Conservation (phyloP, 306 rosid species). For the Rosa persica region DNA sequence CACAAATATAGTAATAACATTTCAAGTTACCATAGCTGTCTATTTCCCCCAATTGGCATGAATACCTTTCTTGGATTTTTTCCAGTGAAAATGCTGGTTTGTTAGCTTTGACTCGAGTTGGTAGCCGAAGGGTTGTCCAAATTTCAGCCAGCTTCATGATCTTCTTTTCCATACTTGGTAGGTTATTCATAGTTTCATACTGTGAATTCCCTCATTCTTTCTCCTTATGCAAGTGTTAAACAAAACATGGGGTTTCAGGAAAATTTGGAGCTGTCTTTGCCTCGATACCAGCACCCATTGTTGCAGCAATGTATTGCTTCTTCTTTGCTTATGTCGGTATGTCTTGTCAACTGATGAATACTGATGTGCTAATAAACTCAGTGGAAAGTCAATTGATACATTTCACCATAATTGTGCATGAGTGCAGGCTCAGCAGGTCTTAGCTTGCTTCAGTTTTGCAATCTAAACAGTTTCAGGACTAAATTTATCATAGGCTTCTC, state of each 20-base stretch:
- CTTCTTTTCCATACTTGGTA: constrained; percentile 92
- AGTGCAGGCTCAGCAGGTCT: constrained; percentile 90
- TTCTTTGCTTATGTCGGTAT: constrained; percentile 97
- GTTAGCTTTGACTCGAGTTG: constrained; percentile 89
- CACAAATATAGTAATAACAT: constrained; percentile 7
- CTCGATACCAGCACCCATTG: constrained; percentile 88
- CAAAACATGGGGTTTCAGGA: constrained; percentile 42
- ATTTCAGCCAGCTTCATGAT: constrained; percentile 96
- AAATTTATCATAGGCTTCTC: constrained; percentile 88
- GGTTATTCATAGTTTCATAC: background rate
- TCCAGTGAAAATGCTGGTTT: constrained; percentile 89
- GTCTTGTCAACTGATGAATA: constrained; percentile 33
- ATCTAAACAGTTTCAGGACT: constrained; percentile 79
- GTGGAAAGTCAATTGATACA: constrained; percentile 5
- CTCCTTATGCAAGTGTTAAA: background rate
- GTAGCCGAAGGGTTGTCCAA: constrained; percentile 96
- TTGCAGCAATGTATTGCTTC: constrained; percentile 85
- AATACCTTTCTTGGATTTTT: constrained; percentile 18
- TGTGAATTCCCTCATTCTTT: constrained; percentile 4
- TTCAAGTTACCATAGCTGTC: constrained; percentile 1
- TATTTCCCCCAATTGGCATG: background rate
- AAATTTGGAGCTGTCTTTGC: constrained; percentile 98
- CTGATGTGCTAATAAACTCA: constrained; percentile 1
- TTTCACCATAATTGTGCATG: background rate
- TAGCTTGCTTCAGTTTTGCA: constrained; percentile 85